Evolutionary conservation across 176 grass and related monocot species (phyloP), one percentile per base, ranked within the genome.

Genomic region (Ensete ventricosum): DNA sequence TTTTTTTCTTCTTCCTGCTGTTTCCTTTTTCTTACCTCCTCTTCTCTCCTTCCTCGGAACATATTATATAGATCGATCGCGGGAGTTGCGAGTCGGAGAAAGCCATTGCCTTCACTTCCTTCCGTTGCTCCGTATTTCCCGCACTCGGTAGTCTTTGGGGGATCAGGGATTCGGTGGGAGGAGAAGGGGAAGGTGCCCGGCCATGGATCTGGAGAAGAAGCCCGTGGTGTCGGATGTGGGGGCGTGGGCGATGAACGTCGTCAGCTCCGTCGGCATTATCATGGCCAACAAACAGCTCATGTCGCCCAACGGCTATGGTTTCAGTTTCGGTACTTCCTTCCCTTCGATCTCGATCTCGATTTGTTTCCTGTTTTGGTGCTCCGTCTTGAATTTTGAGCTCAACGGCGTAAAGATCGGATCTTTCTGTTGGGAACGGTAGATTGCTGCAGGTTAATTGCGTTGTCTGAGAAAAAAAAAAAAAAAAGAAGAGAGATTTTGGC

Each of bases 261-360:
- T 96, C 84, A 96, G 92, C 89, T 96, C 92, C 82, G 92, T 96
- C 26, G 83, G 92, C 49, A 85, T 96, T 77, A 96, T 96, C 69
- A 96, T 96, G 92, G 89, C 81, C 60, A 96, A 96, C 79, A 96
- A 96, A 82, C 86, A 92, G 81, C 92, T 96, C 78, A 96, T 96
- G 92, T 96, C 92, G 55, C 80, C 92, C 54, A 75, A 62, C 78
- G 92, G 92, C 78, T 96, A 96, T 74, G 80, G 73, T 83, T 96
- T 96, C 80, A 57, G 75, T 84, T 96, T 96, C 72, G 89, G 92
- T 96, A 96, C 23, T 60, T 43, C 52, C 11, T 3, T n/a, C 51
- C 21, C 52, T 20, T 67, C 55, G 58, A 5, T 49, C 54, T 79
- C 55, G 78, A 82, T 87, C 78, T 90, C 65, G 81, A 76, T 73